phyloP scores from a whole-genome alignment of 2,329 filamentous ascomycete genomes.

The Chalaropsis thielavioides region DNA sequence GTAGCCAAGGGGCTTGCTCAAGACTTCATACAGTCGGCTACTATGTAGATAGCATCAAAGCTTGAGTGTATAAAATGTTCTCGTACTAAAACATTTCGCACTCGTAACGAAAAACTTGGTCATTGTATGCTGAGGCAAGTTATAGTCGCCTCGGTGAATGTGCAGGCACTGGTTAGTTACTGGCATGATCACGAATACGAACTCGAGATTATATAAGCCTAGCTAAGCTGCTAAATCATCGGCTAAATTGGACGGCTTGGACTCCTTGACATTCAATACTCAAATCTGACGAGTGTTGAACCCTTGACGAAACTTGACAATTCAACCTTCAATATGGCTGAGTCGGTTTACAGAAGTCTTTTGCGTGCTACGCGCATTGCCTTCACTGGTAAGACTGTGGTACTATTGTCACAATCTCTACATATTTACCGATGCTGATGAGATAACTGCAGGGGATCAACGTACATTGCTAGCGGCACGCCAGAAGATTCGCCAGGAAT shows the following conservation, averaged over 20 bases:
- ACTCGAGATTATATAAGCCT: slow-evolving; percentile 17
- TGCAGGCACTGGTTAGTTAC: no score
- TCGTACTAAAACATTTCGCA: no score
- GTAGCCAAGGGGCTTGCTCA: no score
- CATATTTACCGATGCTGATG: slow-evolving; percentile 2
- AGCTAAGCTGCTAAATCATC: not conserved
- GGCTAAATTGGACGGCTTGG: slow-evolving; percentile 6
- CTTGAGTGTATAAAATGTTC: no score
- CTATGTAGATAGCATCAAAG: no score
- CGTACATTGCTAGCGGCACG: slow-evolving; percentile 56
- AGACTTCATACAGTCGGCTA: no score
- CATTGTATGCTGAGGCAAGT: no score
- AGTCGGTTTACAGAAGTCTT: slow-evolving; percentile 66
- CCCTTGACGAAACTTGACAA: not conserved
- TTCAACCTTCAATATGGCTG: slow-evolving; percentile 37
- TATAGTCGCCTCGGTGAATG: no score
- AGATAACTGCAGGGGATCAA: slow-evolving; percentile 47
- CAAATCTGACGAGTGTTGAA: not conserved
- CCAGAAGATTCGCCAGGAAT: slow-evolving; percentile 55
- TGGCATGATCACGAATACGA: slow-evolving; percentile 21
- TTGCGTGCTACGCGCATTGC: slow-evolving; percentile 69
- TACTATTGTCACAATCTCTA: not conserved
- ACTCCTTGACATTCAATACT: not conserved
- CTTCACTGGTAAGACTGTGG: slow-evolving; percentile 53
- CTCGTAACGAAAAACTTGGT: no score